Evolutionary conservation across 306 rosid genomes (phyloP).

Genomic region (Rosa multiflora): DNA sequence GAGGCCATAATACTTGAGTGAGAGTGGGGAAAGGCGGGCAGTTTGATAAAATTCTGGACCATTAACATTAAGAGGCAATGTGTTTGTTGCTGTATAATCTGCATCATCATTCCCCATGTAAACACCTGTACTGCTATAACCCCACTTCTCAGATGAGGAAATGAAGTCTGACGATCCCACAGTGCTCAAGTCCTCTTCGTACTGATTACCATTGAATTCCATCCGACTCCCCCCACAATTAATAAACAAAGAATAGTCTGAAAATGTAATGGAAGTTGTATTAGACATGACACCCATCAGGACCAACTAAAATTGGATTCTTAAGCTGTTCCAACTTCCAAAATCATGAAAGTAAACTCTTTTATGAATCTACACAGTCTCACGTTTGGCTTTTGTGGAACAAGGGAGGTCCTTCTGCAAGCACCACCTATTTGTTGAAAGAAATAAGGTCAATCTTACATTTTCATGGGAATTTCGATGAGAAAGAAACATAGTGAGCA

Average conservation of each 20-base stretch:
- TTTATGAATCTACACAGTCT: conserved; percentile 29
- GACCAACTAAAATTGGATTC: conserved; percentile 6
- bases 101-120: conserved; percentile 1
- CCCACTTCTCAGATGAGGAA: conserved; percentile 47
- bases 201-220: conserved; percentile 31
- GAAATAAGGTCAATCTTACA: too few species aligned
- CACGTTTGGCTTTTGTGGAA: conserved; percentile 44
- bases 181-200: conserved; percentile 39
- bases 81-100: conserved; percentile 27
- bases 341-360: conserved; percentile 17
- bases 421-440: too few species aligned
- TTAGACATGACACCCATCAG: conserved; percentile 2
- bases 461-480: too few species aligned
- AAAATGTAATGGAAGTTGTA: conserved; percentile 14
- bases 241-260: conserved; percentile 63
- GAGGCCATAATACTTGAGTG: conserved; percentile 73
- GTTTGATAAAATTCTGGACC: conserved; percentile 37
- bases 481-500: too few species aligned
- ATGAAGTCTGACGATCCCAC: conserved; percentile 40
- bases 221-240: conserved; percentile 55
- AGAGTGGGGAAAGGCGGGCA: conserved; percentile 57
- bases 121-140: conserved; percentile 64
- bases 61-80: conserved; percentile 27
- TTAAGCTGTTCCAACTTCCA: neutral
- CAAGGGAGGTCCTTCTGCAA: conserved; percentile 77